Evolutionary conservation across 2,329 filamentous ascomycete genomes (phyloP).

Genomic region (Boeremia exigua): DNA sequence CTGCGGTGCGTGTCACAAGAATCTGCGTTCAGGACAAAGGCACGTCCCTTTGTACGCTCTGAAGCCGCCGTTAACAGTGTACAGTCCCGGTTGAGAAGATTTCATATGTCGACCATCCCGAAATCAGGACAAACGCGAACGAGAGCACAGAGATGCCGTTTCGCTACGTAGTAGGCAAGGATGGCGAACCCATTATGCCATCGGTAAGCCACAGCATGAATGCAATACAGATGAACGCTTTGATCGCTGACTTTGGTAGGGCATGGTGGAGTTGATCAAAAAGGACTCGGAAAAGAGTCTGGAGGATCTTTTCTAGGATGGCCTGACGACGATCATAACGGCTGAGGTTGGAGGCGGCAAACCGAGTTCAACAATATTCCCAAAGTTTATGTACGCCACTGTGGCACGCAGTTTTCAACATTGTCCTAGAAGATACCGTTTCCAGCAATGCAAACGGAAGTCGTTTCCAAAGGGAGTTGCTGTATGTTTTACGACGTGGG

Average conservation of each 20-base stretch:
- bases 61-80: slow-evolving; percentile 23
- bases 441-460: slow-evolving; percentile 7
- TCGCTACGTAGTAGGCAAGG: slow-evolving; percentile 80
- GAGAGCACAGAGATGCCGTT: slow-evolving; percentile 99
- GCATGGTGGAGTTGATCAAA: slow-evolving; percentile 92
- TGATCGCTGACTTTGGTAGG: slow-evolving; percentile 59
- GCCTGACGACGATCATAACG: background rate
- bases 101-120: slow-evolving; percentile 84
- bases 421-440: slow-evolving; percentile 10
- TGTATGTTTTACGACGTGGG: slow-evolving; percentile 12
- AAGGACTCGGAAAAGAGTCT: slow-evolving; percentile 93
- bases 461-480: slow-evolving; percentile 19
- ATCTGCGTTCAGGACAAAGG: slow-evolving; percentile 85
- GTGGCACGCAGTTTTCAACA: slow-evolving; percentile 46
- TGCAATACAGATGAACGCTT: background rate
- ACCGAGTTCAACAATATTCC: slow-evolving; percentile 8
- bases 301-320: slow-evolving; percentile 74
- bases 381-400: slow-evolving; percentile 39
- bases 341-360: background rate
- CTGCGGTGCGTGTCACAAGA: slow-evolving; percentile 90
- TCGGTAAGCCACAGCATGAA: slow-evolving; percentile 62
- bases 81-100: slow-evolving; percentile 79
- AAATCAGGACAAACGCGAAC: slow-evolving; percentile 86
- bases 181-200: slow-evolving; percentile 88
- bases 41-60: slow-evolving; percentile 52